These are phyloP conservation scores for Orobanche coerulescens DNA, from an alignment of 257 asterid genomes.

Conservation along the genomic window DNA sequence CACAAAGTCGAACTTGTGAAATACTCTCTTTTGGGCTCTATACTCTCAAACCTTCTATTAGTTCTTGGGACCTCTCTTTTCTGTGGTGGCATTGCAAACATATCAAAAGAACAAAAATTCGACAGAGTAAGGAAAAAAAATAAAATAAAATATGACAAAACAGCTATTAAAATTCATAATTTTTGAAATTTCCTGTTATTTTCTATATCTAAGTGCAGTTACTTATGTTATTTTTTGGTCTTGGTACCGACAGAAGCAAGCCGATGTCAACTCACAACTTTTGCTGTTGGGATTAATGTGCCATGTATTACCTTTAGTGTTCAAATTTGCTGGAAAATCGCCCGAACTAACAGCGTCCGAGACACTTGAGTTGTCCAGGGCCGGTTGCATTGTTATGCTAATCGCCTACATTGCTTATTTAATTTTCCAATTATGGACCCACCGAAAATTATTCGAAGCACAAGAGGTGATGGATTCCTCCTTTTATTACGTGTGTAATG, in stretches of 20 bases:
- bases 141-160: too few species aligned
- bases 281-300: slow-evolving; percentile 68
- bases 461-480: slow-evolving; percentile 28
- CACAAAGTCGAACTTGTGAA: slow-evolving; percentile 76
- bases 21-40: slow-evolving; percentile 76
- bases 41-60: slow-evolving; percentile 84
- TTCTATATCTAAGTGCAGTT: too few species aligned
- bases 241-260: slow-evolving; percentile 52
- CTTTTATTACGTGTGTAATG: too few species aligned
- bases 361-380: slow-evolving; percentile 53
- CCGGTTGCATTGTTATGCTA: slow-evolving; percentile 68
- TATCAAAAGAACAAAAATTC: slow-evolving; percentile 50
- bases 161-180: too few species aligned
- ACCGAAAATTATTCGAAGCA: slow-evolving; percentile 56
- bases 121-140: slow-evolving; percentile 43
- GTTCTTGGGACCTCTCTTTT: slow-evolving; percentile 91
- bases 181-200: too few species aligned
- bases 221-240: background rate
- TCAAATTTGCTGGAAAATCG: slow-evolving; percentile 31
- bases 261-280: slow-evolving; percentile 66
- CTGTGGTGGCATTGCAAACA: slow-evolving; percentile 84
- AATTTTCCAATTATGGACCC: slow-evolving; percentile 78
- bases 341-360: slow-evolving; percentile 25
- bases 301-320: slow-evolving; percentile 59
- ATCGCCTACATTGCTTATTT: slow-evolving; percentile 67